phyloP scores from a whole-genome alignment of 805 yeast species.

The Saccharomycopsis sp. region DNA sequence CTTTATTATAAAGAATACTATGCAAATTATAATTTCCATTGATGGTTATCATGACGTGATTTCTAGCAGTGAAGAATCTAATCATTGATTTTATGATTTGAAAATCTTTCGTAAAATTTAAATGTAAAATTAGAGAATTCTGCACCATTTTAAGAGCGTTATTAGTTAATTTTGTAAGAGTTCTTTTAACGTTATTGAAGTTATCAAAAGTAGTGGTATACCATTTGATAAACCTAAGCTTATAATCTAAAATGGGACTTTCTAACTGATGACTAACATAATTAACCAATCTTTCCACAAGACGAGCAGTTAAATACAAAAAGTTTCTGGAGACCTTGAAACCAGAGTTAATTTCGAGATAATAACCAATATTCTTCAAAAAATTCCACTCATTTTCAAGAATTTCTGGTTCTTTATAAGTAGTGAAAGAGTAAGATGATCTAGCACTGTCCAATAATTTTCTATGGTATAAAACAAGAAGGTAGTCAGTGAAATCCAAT shows the following conservation, averaged over 20 bases:
- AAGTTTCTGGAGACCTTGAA: constrained; percentile 73
- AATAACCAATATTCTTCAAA: constrained; percentile 65
- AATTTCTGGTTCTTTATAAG: constrained; percentile 87
- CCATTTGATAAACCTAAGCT: constrained; percentile 43
- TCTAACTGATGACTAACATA: constrained; percentile 65
- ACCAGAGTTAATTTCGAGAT: constrained; percentile 65
- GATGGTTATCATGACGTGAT: constrained; percentile 45
- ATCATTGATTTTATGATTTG: constrained; percentile 5
- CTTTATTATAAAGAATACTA: constrained; percentile 67
- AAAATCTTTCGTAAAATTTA: constrained; percentile 24
- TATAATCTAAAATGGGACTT: constrained; percentile 32
- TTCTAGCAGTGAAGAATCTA: constrained; percentile 24
- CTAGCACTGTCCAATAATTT: constrained; percentile 72
- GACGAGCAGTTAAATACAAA: constrained; percentile 48
- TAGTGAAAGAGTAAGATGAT: constrained; percentile 52
- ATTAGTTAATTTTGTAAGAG: constrained; percentile 66
- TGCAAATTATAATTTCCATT: constrained; percentile 36
- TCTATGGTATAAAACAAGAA: constrained; percentile 58
- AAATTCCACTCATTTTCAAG: constrained; percentile 75
- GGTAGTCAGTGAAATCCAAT: constrained; percentile 61
- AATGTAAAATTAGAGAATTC: constrained; percentile 55
- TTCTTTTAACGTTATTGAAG: constrained; percentile 68
- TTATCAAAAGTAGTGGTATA: constrained; percentile 56
- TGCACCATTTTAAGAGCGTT: constrained; percentile 60
- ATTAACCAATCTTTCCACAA: constrained; percentile 56